Conservation (phyloP, 148 eudicot species). For the Salicornia ramosissima region DNA sequence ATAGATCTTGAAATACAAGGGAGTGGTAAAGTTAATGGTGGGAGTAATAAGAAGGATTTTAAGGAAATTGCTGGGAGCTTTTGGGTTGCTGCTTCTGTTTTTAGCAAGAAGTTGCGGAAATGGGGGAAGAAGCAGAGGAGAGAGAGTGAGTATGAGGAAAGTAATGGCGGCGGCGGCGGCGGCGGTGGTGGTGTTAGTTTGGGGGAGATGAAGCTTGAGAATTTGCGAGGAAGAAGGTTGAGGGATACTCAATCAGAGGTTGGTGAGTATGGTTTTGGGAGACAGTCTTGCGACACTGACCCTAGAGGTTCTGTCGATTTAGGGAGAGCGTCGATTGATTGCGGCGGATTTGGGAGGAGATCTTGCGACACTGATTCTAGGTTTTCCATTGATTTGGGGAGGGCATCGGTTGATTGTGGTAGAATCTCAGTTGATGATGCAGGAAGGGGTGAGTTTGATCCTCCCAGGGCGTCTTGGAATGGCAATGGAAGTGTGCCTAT, state of each 20-base stretch:
- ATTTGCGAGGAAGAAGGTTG: constrained; percentile 25
- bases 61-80: constrained; percentile 56
- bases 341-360: constrained; percentile 41
- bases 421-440: constrained; percentile 36
- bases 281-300: constrained; percentile 31
- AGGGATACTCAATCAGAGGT: constrained; percentile 50
- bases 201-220: constrained; percentile 36
- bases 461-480: constrained; percentile 92
- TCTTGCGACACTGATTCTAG: constrained; percentile 64
- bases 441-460: constrained; percentile 43
- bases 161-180: background rate
- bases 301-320: constrained; percentile 24
- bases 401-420: constrained; percentile 51
- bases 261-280: constrained; percentile 37
- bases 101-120: constrained; percentile 63
- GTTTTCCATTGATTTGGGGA: constrained; percentile 43
- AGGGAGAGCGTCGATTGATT: constrained; percentile 33
- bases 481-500: constrained; percentile 36
- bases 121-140: constrained; percentile 62
- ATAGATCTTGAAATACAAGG: constrained; percentile 64
- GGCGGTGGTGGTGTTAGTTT: constrained; percentile 8
- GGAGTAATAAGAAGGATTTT: constrained; percentile 35
- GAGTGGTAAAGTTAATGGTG: constrained; percentile 15
- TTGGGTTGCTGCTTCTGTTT: constrained; percentile 63
- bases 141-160: constrained; percentile 8